These are phyloP conservation scores for Lactuca sativa DNA, from an alignment of 129 eudicot genomes.

Conservation along the genomic window DNA sequence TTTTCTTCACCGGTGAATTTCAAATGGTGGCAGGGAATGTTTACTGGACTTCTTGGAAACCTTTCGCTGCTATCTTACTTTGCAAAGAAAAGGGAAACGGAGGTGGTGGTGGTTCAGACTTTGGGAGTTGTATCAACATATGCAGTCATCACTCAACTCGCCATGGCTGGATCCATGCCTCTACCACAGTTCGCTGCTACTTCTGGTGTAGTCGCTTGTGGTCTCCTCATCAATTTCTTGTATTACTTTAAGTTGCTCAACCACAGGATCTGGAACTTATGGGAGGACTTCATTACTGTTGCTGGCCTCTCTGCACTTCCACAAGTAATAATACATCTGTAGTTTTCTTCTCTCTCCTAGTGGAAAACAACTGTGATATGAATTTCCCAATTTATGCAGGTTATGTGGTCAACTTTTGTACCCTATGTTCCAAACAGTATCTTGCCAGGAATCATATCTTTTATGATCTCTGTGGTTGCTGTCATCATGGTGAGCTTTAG, in stretches of 20 bases:
- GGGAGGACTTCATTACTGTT: constrained; percentile 96
- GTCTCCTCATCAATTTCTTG: constrained; percentile 68
- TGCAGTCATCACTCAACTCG: constrained; percentile 76
- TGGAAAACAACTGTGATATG: background rate
- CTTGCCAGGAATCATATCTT: constrained; percentile 70
- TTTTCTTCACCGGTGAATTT: constrained; percentile 14
- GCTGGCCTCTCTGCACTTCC: constrained; percentile 95
- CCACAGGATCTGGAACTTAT: constrained; percentile 59
- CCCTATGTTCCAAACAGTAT: constrained; percentile 81
- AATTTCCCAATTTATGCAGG: constrained; percentile 46
- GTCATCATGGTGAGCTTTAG: constrained; percentile 69
- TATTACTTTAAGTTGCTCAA: constrained; percentile 68
- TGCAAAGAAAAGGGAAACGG: constrained; percentile 85
- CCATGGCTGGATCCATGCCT: constrained; percentile 97
- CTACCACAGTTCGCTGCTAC: constrained; percentile 60
- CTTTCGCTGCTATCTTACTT: constrained; percentile 85
- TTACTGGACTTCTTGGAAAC: constrained; percentile 95
- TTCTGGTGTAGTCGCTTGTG: constrained; percentile 68
- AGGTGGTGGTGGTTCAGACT: constrained; percentile 81
- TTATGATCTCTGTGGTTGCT: constrained; percentile 53
- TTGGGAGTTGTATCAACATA: constrained; percentile 81
- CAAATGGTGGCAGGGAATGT: constrained; percentile 62
- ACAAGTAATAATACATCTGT: constrained; percentile 53
- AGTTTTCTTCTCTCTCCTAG: background rate
- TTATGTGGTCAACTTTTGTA: constrained; percentile 98